Evolutionary conservation across 768 basidiomycete species (phyloP).

Genomic region (Boletus insuetus): DNA sequence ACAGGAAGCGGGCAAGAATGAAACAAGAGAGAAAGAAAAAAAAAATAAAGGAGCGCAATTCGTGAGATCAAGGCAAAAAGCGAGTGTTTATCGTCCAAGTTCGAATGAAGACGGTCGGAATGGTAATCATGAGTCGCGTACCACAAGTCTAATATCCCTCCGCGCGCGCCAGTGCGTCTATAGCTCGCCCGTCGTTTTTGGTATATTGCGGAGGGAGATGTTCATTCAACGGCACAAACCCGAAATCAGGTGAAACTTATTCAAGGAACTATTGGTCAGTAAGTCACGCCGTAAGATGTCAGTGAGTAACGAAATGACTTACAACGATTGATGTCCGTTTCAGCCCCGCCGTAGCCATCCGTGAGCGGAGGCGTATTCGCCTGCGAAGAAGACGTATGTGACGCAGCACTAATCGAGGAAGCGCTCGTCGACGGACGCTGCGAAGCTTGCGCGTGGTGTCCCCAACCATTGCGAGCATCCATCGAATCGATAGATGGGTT

Average conservation of each 20-base stretch:
- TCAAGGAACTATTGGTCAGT: slow-evolving; percentile 45
- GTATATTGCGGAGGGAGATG: slow-evolving; percentile 64
- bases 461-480: slow-evolving; percentile 46
- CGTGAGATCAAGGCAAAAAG: slow-evolving; percentile 31
- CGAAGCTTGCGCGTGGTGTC: slow-evolving; percentile 29
- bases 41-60: slow-evolving; percentile 32
- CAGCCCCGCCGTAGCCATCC: slow-evolving; percentile 58
- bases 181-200: slow-evolving; percentile 52
- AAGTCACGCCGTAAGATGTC: slow-evolving; percentile 39
- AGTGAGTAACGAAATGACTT: slow-evolving; percentile 41
- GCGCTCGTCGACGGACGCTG: slow-evolving; percentile 70
- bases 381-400: slow-evolving; percentile 74
- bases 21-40: neutral
- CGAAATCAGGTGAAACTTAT: slow-evolving; percentile 80
- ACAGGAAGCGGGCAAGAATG: slow-evolving; percentile 31
- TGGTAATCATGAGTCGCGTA: slow-evolving; percentile 26
- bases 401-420: slow-evolving; percentile 73
- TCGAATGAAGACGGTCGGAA: slow-evolving; percentile 32
- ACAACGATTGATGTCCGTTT: slow-evolving; percentile 83
- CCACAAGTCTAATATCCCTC: slow-evolving; percentile 31
- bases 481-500: slow-evolving; percentile 36
- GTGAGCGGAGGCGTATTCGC: slow-evolving; percentile 77
- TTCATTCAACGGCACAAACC: slow-evolving; percentile 79
- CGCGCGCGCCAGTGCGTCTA: slow-evolving; percentile 30
- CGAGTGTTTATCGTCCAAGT: slow-evolving; percentile 29